These are phyloP conservation scores for Cadophora gregata DNA, from an alignment of 2,329 filamentous ascomycete genomes.

Conservation along the genomic window DNA sequence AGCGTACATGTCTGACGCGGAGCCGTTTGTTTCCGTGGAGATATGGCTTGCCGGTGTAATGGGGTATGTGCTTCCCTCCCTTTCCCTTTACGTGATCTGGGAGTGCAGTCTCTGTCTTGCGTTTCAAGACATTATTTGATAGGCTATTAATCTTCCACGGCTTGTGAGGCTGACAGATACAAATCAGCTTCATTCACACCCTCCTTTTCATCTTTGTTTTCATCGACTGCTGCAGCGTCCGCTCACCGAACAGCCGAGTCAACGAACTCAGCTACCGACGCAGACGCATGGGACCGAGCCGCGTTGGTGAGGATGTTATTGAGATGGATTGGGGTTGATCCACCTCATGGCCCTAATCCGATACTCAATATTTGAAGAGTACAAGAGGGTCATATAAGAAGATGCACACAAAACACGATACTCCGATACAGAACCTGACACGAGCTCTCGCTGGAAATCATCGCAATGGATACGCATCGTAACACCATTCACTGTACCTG, in stretches of 20 bases:
- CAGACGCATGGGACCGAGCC: not conserved
- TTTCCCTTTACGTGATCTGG: not conserved
- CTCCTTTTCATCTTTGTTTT: slow-evolving; percentile 22
- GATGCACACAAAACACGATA: no score
- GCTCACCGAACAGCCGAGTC: not conserved
- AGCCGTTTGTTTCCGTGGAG: slow-evolving; percentile 13
- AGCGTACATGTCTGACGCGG: not conserved
- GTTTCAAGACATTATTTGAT: not conserved
- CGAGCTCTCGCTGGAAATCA: no score
- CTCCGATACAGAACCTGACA: no score
- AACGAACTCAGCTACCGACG: not conserved
- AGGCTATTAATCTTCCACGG: no score
- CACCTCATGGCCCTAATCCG: no score
- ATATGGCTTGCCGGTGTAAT: slow-evolving; percentile 20
- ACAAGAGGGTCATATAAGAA: no score
- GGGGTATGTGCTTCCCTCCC: slow-evolving; percentile 13
- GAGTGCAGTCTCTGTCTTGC: not conserved
- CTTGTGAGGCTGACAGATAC: not conserved
- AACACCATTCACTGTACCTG: no score
- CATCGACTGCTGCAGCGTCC: slow-evolving; percentile 22
- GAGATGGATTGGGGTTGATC: slow-evolving; percentile 27
- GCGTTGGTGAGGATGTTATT: slow-evolving; percentile 15
- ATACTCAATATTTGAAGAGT: no score
- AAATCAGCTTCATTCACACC: slow-evolving; percentile 14
- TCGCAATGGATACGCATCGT: no score